Conservation (phyloP, 148 eudicot genomes). For the Dysphania ambrosioides region DNA sequence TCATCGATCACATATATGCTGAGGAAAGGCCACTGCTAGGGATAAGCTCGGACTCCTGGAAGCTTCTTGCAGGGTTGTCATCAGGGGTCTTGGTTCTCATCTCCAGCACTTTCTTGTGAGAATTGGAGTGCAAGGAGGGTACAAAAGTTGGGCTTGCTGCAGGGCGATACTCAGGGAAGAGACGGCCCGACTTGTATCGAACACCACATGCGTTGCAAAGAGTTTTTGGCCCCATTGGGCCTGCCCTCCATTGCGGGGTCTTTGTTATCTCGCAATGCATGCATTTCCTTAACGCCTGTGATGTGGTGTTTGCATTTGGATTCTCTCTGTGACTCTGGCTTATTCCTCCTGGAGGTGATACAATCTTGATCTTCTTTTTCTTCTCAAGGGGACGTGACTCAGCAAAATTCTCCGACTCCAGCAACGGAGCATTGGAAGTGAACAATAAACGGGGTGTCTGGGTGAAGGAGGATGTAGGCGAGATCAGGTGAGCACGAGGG, state of each 20-base stretch:
- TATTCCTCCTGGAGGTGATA: constrained; percentile 31
- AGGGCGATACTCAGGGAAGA: constrained; percentile 92
- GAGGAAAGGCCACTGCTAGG: constrained; percentile 30
- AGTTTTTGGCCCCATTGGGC: constrained; percentile 89
- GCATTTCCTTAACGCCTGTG: constrained; percentile 66
- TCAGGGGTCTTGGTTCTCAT: constrained; percentile 51
- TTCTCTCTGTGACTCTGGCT: constrained; percentile 17
- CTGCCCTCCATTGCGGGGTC: constrained; percentile 97
- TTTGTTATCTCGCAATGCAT: constrained; percentile 90
- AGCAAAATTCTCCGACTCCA: constrained; percentile 33
- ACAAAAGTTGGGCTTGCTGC: constrained; percentile 92
- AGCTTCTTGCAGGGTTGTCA: constrained; percentile 15
- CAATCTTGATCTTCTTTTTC: constrained; percentile 55
- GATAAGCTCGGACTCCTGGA: constrained; percentile 24
- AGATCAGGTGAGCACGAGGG: constrained; percentile 42
- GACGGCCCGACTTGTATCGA: constrained; percentile 82
- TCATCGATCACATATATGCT: constrained; percentile 24
- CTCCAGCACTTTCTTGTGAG: constrained; percentile 91
- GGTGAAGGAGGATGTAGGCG: constrained; percentile 37
- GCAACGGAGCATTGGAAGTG: constrained; percentile 16
- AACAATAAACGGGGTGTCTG: constrained; percentile 20
- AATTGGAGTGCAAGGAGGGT: constrained; percentile 79
- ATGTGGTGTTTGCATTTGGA: constrained; percentile 17
- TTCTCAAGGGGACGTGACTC: constrained; percentile 45
- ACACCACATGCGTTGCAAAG: constrained; percentile 99